Percentiles rank a stretch among this genome's conserved stretches.
Evolutionary conservation across 768 basidiomycete genomes (phyloP).

Genomic region (Dacryopinax spathularia): DNA sequence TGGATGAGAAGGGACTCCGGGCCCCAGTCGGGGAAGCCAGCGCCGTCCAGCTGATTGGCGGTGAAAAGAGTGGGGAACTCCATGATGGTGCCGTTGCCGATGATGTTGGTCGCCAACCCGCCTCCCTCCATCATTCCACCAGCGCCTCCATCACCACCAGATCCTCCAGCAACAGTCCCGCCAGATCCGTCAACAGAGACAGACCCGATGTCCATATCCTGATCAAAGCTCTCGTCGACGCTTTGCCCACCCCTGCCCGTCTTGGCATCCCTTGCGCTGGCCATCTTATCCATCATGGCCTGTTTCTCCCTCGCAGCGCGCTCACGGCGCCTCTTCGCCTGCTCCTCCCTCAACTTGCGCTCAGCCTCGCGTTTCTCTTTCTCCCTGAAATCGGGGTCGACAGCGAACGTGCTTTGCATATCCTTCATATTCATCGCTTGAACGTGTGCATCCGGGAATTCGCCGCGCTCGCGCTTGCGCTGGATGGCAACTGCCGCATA

Average conservation of each 20-base stretch:
- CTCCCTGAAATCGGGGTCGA: conserved; percentile 43
- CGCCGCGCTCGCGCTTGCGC: neutral
- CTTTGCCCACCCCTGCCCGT: neutral
- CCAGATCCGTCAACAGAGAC: too few relatives aligned
- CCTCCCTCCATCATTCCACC: too few relatives aligned
- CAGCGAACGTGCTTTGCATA: conserved; percentile 81
- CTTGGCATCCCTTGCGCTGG: neutral
- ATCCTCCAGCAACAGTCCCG: too few relatives aligned
- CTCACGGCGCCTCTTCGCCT: neutral
- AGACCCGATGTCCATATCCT: neutral
- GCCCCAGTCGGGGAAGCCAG: neutral
- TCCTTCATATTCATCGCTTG: conserved; percentile 41
- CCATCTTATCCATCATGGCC: neutral
- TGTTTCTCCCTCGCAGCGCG: neutral
- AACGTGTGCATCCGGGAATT: neutral
- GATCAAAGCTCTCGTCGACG: neutral
- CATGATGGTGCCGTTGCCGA: neutral
- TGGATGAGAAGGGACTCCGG: neutral
- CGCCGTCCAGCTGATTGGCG: neutral
- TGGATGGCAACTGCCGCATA: conserved; percentile 19
- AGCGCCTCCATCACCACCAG: too few relatives aligned
- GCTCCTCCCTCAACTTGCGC: neutral
- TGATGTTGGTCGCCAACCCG: neutral
- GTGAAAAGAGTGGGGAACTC: neutral
- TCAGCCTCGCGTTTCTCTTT: neutral